Conservation (phyloP, 2,329 filamentous ascomycete genomes). For the Botrytis hyacinthi region DNA sequence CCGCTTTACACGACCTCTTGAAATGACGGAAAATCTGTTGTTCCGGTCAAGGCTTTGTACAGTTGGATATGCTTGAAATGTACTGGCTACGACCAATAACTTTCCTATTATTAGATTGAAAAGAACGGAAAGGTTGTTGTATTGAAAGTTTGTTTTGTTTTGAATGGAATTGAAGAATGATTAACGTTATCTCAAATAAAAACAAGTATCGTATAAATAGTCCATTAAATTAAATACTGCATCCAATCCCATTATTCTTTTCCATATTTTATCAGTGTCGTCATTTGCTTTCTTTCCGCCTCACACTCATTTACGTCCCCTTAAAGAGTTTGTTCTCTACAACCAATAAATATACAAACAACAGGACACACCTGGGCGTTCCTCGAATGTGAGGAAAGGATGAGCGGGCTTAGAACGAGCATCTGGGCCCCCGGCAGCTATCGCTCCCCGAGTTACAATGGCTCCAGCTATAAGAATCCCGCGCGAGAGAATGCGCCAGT, state of each 20-base stretch:
- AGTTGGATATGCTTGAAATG: neutral
- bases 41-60: neutral
- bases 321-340: neutral
- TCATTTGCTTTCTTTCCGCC: neutral
- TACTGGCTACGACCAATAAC: neutral
- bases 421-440: conserved; percentile 14
- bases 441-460: neutral
- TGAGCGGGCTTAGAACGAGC: conserved; percentile 15
- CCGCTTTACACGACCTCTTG: no score
- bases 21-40: neutral
- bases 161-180: neutral
- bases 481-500: conserved; percentile 8
- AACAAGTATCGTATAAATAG: neutral
- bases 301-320: neutral
- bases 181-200: neutral
- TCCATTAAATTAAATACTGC: neutral
- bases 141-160: neutral
- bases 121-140: neutral
- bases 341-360: neutral
- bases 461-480: neutral
- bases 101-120: neutral
- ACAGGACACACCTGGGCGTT: neutral
- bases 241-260: neutral
- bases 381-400: neutral
- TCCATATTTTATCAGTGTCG: conserved; percentile 2